Conservation (phyloP, 495 filamentous ascomycete genomes). For the Hypoxylon fragiforme region DNA sequence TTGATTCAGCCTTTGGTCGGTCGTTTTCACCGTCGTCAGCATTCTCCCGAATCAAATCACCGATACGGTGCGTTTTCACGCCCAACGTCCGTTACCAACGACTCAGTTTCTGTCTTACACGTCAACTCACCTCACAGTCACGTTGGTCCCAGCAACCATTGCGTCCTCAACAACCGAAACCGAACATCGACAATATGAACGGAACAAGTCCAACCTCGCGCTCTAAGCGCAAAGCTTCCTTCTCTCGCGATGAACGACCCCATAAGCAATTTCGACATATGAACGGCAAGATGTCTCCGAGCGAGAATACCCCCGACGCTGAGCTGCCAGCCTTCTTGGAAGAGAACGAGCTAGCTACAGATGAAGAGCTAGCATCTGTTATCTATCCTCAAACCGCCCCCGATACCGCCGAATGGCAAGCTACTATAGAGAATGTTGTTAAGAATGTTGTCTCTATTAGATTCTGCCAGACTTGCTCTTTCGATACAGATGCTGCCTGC, state of each 20-base stretch:
- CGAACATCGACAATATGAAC: slow-evolving; percentile 45
- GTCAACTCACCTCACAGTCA: slow-evolving; percentile 11
- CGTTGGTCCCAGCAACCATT: slow-evolving; percentile 1
- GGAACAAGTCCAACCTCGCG: slow-evolving; percentile 42
- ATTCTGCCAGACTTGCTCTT: slow-evolving; percentile 97
- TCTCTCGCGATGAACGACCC: slow-evolving; percentile 45
- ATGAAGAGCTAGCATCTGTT: slow-evolving; percentile 39
- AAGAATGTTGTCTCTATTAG: slow-evolving; percentile 94
- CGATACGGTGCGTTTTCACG: background rate
- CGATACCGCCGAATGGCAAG: slow-evolving; percentile 96
- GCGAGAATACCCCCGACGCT: slow-evolving; percentile 52
- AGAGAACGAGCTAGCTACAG: slow-evolving; percentile 40
- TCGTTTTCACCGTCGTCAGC: slow-evolving; percentile 1
- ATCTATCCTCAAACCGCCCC: slow-evolving; percentile 56
- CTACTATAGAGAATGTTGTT: slow-evolving; percentile 90
- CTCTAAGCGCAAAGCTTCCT: slow-evolving; percentile 54
- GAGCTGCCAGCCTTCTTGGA: slow-evolving; percentile 32
- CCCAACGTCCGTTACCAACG: background rate
- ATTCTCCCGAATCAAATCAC: slow-evolving; percentile 4
- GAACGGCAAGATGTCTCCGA: slow-evolving; percentile 51
- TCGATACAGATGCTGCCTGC: slow-evolving; percentile 92
- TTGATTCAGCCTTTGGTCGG: slow-evolving; percentile 24
- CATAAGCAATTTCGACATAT: slow-evolving; percentile 53
- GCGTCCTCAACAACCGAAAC: no score
- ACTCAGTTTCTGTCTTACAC: slow-evolving; percentile 6